Evolutionary conservation across 2,329 filamentous ascomycete species (phyloP).

Genomic region (Chrysoporthe puriensis): DNA sequence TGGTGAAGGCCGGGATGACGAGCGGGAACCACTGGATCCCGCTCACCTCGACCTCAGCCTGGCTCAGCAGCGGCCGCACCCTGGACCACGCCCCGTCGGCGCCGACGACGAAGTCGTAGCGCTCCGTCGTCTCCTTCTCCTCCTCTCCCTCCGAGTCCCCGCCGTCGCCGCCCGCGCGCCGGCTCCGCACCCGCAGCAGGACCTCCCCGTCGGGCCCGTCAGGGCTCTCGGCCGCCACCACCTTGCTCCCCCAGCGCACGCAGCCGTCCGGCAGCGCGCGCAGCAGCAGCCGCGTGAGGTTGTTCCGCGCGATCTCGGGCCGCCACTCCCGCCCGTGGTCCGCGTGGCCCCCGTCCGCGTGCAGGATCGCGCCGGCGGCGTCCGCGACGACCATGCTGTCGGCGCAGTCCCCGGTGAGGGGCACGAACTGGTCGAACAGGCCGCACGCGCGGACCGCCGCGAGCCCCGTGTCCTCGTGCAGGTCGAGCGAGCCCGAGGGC

Average conservation of each 20-base stretch:
- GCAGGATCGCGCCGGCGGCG: slow-evolving; percentile 34
- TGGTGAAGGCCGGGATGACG: slow-evolving; percentile 39
- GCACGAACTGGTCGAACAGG: slow-evolving; percentile 47
- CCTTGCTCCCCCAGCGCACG: slow-evolving; percentile 45
- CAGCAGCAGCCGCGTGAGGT: slow-evolving; percentile 41
- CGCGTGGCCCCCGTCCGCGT: slow-evolving; percentile 31
- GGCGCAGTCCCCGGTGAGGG: slow-evolving; percentile 46
- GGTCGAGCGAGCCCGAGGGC: slow-evolving; percentile 50
- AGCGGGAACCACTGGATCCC: slow-evolving; percentile 44
- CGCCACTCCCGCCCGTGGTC: slow-evolving; percentile 32
- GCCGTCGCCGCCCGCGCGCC: background rate
- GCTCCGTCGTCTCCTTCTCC: slow-evolving; percentile 32
- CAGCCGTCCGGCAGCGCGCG: slow-evolving; percentile 35
- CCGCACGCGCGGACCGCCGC: slow-evolving; percentile 48
- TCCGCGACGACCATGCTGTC: slow-evolving; percentile 44
- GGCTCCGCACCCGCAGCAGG: slow-evolving; percentile 24
- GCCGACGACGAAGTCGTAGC: slow-evolving; percentile 45
- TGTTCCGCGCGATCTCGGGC: slow-evolving; percentile 45
- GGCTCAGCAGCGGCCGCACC: slow-evolving; percentile 41
- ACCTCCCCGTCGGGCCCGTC: slow-evolving; percentile 14
- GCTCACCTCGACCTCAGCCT: slow-evolving; percentile 42
- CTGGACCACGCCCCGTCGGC: slow-evolving; percentile 47
- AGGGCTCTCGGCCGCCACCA: slow-evolving; percentile 32
- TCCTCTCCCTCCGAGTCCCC: background rate
- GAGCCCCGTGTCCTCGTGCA: slow-evolving; percentile 51